phyloP scores from a whole-genome alignment of 1,284 basidiomycete genomes.

The Cutaneotrichosporon cutaneum region DNA sequence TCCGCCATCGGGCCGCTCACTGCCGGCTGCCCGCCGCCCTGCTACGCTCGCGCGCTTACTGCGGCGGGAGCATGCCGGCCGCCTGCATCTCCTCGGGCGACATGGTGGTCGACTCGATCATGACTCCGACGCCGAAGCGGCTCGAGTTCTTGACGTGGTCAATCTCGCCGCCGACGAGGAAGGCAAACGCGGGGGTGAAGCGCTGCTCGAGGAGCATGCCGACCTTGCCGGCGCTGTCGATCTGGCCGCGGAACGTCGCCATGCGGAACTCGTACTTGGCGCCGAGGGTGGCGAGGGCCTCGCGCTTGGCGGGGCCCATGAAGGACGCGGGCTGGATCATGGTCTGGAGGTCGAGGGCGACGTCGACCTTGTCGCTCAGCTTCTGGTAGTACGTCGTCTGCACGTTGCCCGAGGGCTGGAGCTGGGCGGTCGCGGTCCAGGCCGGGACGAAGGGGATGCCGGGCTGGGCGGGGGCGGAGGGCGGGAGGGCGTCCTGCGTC shows the following conservation, averaged over 20 bases:
- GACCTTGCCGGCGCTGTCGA: slow-evolving; percentile 91
- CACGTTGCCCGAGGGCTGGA: slow-evolving; percentile 79
- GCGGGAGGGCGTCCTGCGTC: slow-evolving; percentile 18
- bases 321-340: slow-evolving; percentile 65
- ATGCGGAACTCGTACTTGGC: slow-evolving; percentile 96
- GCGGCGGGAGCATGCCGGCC: slow-evolving; percentile 48
- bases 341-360: slow-evolving; percentile 90
- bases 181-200: slow-evolving; percentile 90
- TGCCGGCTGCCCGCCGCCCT: neutral
- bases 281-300: slow-evolving; percentile 87
- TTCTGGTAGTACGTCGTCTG: slow-evolving; percentile 97
- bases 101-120: slow-evolving; percentile 69
- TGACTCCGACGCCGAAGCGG: slow-evolving; percentile 93
- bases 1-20: neutral
- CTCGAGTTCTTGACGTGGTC: slow-evolving; percentile 97
- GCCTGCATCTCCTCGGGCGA: slow-evolving; percentile 53
- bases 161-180: slow-evolving; percentile 93
- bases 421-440: slow-evolving; percentile 92
- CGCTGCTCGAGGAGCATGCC: slow-evolving; percentile 93
- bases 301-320: slow-evolving; percentile 64
- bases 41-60: slow-evolving; percentile 10
- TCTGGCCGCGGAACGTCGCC: slow-evolving; percentile 86
- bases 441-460: slow-evolving; percentile 55
- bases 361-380: slow-evolving; percentile 93
- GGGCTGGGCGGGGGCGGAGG: slow-evolving; percentile 34